Base-by-base conservation (phyloP, 345 rosid genomes). In the Nasturtium officinale region DNA sequence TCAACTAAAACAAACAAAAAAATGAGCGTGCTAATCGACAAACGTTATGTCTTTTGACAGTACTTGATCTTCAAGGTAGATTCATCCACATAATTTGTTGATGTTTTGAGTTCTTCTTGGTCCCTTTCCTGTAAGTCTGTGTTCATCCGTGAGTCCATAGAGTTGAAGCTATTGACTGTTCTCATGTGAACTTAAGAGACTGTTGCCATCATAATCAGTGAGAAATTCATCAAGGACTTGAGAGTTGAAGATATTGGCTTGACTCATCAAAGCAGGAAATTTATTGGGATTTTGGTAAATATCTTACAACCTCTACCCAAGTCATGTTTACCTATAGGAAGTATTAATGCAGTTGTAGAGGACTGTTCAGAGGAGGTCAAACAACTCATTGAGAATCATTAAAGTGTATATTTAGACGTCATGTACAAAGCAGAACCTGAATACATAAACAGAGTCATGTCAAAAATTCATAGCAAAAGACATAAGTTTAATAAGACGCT, bases 341-440 rank as follows among this genome's bases (percentile, higher is more conserved):
- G 55, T 56, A 54, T 11, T 73, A 26, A n/a, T 63, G 50, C 47
- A 30, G 48, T 54, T 63, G 29, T 42, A 60, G 37, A 28, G 47
- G 43, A 3, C 26, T 3, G 28, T 33, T n/a, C 69, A 45, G 40
- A 52, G 25, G 56, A 73, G 63, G 57, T 35, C 70, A 25, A 16
- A 65, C 51, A 73, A 29, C 59, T 33, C 32, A 29, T 2, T 57
- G 45, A 28, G 26, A 20, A 12, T 26, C 72, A 13, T 28, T 47
- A 8, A 1, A 57, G 35, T 47, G 38, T 38, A 55, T 11, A 30
- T 73, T 20, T 73, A 56, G 58, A 63, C 54, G 25, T 43, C 64
- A 72, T 63, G 77, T 46, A 57, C 32, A 47, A 17, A 48, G 61
- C 9, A 48, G 43, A 47, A 18, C 45, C 72, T 65, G 78, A 66